Evolutionary conservation across 2,329 filamentous ascomycete genomes (phyloP), one percentile per base, ranked within the genome.

Genomic region (Fulvia fulva): DNA sequence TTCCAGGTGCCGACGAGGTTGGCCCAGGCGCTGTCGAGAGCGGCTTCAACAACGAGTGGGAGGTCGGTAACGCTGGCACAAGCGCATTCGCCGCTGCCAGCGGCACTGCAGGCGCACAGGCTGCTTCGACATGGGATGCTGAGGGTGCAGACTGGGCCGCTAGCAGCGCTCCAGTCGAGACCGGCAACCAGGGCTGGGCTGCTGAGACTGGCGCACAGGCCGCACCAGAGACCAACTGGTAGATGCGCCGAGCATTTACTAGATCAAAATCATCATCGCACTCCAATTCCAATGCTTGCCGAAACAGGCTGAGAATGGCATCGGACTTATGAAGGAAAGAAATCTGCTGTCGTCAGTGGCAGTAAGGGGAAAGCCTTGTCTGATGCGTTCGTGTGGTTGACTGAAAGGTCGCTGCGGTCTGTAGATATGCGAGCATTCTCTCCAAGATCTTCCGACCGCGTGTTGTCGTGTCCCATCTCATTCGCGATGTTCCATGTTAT

Each of bases 241-340:
- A 80, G 71, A 77, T 65, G 61, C 53, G 19, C 19, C 26, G 58
- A 49, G 54, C 49, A 60, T 56, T 51, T 59, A 53, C 53, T 41
- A 22, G 23, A 55, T 58, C 51, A 54, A 52, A 61, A 53, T 51
- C 44, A 30, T 50, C 46, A 54, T 59, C 51, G 41, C 52, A 55
- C 51, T 57, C 28, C 53, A 56, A 58, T 62, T 58, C 56, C 59
- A 58, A 57, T 60, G 60, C 55, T 65, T 55, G 62, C 55, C 58
- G 54, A 57, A 62, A 62, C 63, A 65, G 63, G 63, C 63, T 65
- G 59, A 60, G 63, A 61, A 56, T 62, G 59, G 57, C 84, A 82
- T 82, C 78, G 81, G 87, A 86, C 88, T 97, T 83, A 97, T 89
- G 92, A 97, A 91, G 93, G 93, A 97, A 97, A 97, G 93, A 97